Percentiles rank a stretch among this genome's conserved stretches.
These are phyloP conservation scores for Diaporthe caulivora DNA, from an alignment of 2,329 filamentous ascomycete species.

Conservation along the genomic window DNA sequence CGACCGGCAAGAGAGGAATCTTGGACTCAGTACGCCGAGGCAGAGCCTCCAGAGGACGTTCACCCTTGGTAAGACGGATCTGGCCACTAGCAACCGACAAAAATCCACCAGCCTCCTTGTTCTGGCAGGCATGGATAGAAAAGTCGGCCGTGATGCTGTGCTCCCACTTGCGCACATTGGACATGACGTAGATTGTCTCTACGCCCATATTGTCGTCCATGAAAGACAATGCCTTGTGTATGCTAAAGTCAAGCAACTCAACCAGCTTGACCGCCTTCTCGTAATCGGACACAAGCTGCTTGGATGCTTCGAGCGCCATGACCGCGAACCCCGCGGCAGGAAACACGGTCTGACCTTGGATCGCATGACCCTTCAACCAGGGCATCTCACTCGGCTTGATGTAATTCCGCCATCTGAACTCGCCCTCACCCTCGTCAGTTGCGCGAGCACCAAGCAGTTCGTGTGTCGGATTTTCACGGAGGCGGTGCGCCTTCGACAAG, in stretches of 20 bases:
- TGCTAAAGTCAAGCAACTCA: conserved; percentile 42
- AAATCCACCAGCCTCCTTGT: conserved; percentile 8
- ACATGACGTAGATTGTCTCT: conserved; percentile 28
- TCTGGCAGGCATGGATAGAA: conserved; percentile 1
- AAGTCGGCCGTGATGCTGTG: conserved; percentile 11
- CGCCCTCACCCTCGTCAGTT: conserved; percentile 5
- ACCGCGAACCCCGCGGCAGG: conserved; percentile 48
- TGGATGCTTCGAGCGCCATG: conserved; percentile 42
- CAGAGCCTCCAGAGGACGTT: not conserved
- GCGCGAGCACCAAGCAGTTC: conserved; percentile 35
- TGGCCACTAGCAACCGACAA: conserved; percentile 6
- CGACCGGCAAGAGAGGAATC: conserved; percentile 15
- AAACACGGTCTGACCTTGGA: conserved; percentile 52
- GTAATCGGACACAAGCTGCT: not conserved
- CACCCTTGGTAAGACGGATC: conserved; percentile 4
- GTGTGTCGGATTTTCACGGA: conserved; percentile 26
- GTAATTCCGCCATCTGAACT: conserved; percentile 45
- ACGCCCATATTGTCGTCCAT: conserved; percentile 35
- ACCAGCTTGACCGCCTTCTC: conserved; percentile 22
- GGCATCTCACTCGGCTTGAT: conserved; percentile 45
- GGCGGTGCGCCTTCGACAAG: conserved; percentile 9
- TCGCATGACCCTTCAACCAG: conserved; percentile 56
- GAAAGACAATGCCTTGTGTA: conserved; percentile 42
- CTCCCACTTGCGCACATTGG: not conserved
- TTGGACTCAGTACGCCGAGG: conserved; percentile 11